Conservation (phyloP, 2,329 filamentous ascomycete genomes). For the Sclerotinia spermophila region DNA sequence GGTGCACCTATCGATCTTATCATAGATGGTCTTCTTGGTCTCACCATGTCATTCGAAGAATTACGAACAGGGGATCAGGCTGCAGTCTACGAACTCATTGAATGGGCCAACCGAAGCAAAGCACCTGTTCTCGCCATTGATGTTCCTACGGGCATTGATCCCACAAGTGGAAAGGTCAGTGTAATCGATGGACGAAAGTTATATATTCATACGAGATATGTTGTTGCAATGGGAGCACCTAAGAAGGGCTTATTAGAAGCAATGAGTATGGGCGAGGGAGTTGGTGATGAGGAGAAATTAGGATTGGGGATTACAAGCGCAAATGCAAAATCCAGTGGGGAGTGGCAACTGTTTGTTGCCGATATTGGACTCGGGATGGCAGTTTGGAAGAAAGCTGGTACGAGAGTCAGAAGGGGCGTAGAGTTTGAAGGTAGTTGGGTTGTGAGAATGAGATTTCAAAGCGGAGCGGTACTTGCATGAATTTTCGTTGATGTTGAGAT, state of each 20-base stretch:
- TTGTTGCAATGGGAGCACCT: constrained; percentile 82
- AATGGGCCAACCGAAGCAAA: constrained; percentile 88
- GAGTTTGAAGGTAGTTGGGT: constrained; percentile 89
- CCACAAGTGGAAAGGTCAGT: constrained; percentile 64
- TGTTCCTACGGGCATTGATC: constrained; percentile 83
- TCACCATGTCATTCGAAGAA: constrained; percentile 86
- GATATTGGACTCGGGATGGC: constrained; percentile 82
- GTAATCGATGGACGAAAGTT: constrained; percentile 72
- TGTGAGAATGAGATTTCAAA: constrained; percentile 55
- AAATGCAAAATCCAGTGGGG: constrained; percentile 29
- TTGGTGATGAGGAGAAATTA: constrained; percentile 32
- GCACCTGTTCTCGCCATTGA: constrained; percentile 84
- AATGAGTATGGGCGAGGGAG: constrained; percentile 42
- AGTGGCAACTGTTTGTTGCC: constrained; percentile 77
- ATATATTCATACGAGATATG: constrained; percentile 75
- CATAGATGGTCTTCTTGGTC: constrained; percentile 82
- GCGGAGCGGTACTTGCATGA: constrained; percentile 20
- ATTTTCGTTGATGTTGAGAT: not conserved
- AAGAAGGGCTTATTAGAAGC: constrained; percentile 80
- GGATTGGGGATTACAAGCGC: constrained; percentile 12
- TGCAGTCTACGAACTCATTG: constrained; percentile 82
- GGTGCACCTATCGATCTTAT: constrained; percentile 72
- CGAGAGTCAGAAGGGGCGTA: constrained; percentile 75
- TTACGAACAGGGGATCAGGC: constrained; percentile 78
- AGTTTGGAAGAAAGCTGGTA: constrained; percentile 81